These are phyloP conservation scores for Fraxinus angustifolia DNA, from an alignment of 305 asterid species.

Conservation along the genomic window DNA sequence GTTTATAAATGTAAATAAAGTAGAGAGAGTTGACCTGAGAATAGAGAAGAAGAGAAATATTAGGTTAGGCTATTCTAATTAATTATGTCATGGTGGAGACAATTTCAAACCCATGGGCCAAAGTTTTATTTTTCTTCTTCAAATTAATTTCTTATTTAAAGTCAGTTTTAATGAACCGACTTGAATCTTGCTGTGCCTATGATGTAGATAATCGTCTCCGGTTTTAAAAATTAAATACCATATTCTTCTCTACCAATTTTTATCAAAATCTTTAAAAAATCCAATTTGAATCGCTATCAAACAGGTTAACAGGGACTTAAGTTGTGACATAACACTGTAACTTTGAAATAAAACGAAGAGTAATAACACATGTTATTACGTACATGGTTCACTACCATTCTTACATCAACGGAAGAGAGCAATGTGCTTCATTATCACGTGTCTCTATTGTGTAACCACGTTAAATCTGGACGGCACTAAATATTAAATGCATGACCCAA, in stretches of 20 bases:
- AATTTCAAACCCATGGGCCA: not conserved
- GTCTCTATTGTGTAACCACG: not conserved
- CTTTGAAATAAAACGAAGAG: no score
- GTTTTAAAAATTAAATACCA: not conserved
- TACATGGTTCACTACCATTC: not conserved
- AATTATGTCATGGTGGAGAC: not conserved
- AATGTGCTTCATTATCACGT: not conserved
- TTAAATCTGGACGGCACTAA: not conserved
- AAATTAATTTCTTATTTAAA: conserved; percentile 3
- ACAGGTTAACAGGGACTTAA: no score
- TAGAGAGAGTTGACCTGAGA: not conserved
- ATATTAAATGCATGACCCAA: not conserved
- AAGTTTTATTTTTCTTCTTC: not conserved
- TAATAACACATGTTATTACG: no score
- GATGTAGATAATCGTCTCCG: not conserved
- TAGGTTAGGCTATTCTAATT: not conserved
- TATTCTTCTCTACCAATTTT: not conserved
- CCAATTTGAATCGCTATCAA: not conserved
- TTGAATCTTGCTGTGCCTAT: not conserved
- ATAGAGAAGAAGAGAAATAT: not conserved
- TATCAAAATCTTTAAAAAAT: not conserved
- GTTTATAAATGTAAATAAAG: not conserved
- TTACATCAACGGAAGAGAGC: not conserved
- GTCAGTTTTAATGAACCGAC: not conserved
- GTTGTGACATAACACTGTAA: no score